Evolutionary conservation across 257 asterid species (phyloP).

Genomic region (Solanum lycopersicoides): DNA sequence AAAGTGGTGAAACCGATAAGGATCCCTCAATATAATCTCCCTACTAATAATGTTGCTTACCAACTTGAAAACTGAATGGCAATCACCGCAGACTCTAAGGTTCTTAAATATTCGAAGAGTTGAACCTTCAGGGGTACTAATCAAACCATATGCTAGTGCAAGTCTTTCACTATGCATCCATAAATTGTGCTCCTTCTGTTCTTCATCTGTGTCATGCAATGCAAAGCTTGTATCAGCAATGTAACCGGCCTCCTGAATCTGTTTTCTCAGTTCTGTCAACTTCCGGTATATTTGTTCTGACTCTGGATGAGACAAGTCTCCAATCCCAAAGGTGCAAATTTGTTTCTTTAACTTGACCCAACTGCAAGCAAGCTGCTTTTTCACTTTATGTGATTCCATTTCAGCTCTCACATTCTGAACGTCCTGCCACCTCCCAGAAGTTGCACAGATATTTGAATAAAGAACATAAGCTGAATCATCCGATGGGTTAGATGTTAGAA

Average conservation of each 20-base stretch:
- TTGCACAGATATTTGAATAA: slow-evolving; percentile 72
- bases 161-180: slow-evolving; percentile 89
- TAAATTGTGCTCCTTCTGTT: slow-evolving; percentile 65
- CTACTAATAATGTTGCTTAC: slow-evolving; percentile 44
- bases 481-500: slow-evolving; percentile 53
- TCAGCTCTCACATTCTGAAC: slow-evolving; percentile 44
- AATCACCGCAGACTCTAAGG: slow-evolving; percentile 84
- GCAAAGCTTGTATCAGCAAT: slow-evolving; percentile 64
- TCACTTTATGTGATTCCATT: slow-evolving; percentile 53
- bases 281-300: slow-evolving; percentile 30
- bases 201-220: slow-evolving; percentile 81
- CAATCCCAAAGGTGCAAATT: slow-evolving; percentile 52
- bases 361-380: slow-evolving; percentile 65
- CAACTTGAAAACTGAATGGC: slow-evolving; percentile 69
- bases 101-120: slow-evolving; percentile 69
- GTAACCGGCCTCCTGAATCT: slow-evolving; percentile 59
- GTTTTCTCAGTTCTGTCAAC: slow-evolving; percentile 40
- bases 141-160: slow-evolving; percentile 70
- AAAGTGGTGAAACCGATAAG: slow-evolving; percentile 81
- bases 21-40: slow-evolving; percentile 66
- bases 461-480: slow-evolving; percentile 87
- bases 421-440: slow-evolving; percentile 66
- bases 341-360: slow-evolving; percentile 59
- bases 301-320: slow-evolving; percentile 48
- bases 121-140: slow-evolving; percentile 40